These are phyloP conservation scores for Chrysoporthe cubensis DNA, from an alignment of 2,329 filamentous ascomycete species.

Conservation along the genomic window DNA sequence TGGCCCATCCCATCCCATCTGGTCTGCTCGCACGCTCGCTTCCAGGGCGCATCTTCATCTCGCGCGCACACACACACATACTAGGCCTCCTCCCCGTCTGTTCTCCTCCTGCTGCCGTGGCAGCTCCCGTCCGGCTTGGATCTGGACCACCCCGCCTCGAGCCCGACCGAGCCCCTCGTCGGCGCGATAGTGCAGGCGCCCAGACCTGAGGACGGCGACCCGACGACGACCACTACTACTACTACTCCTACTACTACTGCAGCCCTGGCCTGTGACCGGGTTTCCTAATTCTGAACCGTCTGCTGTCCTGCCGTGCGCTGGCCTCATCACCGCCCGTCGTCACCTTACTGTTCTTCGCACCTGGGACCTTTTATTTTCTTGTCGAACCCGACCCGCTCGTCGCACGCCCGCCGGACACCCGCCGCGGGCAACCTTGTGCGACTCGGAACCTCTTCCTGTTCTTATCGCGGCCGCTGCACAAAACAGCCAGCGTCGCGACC, in stretches of 20 bases:
- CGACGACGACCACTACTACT: neutral
- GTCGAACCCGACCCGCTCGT: slow-evolving; percentile 4
- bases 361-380: neutral
- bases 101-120: slow-evolving; percentile 3
- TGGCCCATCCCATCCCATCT: neutral
- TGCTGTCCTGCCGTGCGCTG: neutral
- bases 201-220: neutral
- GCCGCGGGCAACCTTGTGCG: slow-evolving; percentile 13
- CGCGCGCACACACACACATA: neutral
- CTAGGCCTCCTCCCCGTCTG: neutral
- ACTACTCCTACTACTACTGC: too few species aligned
- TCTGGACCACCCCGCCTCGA: slow-evolving; percentile 5
- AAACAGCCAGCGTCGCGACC: neutral
- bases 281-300: neutral
- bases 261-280: neutral
- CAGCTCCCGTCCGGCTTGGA: slow-evolving; percentile 7
- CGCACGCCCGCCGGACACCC: slow-evolving; percentile 6
- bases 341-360: neutral
- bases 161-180: neutral
- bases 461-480: too few species aligned
- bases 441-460: slow-evolving; percentile 18
- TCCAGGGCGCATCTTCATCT: neutral
- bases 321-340: neutral
- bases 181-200: neutral
- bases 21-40: neutral